Evolutionary conservation across 176 grass and related monocot genomes (phyloP).

Genomic region (Oryza longistaminata): DNA sequence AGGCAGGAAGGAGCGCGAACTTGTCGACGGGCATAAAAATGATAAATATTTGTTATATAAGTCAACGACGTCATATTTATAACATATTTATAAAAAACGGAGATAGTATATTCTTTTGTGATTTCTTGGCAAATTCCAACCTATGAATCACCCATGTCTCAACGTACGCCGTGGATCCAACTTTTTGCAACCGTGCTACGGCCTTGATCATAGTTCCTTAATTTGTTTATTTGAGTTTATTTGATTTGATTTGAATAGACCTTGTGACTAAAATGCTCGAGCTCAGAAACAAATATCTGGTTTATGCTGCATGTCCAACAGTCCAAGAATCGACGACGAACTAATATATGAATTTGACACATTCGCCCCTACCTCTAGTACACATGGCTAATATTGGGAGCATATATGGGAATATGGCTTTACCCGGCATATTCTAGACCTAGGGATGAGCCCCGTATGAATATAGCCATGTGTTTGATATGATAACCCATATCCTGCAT

Average conservation of each 20-base stretch:
- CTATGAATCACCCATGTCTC: neutral
- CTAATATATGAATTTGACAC: neutral
- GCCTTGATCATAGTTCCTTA: neutral
- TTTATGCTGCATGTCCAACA: neutral
- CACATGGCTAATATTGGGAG: no score
- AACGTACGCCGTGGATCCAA: neutral
- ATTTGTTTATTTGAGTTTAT: neutral
- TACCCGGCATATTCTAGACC: no score
- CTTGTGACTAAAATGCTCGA: neutral
- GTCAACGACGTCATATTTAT: no score
- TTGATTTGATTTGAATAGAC: neutral
- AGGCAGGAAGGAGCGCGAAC: constrained; percentile 76
- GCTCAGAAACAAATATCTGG: neutral
- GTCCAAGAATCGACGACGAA: neutral
- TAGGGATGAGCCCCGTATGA: no score
- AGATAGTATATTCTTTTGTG: neutral
- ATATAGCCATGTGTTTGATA: no score
- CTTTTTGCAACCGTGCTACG: neutral
- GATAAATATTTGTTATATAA: no score
- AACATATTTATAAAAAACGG: no score
- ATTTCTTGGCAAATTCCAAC: neutral
- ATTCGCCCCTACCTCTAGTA: no score
- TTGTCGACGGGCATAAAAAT: constrained; percentile 53
- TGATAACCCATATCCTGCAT: no score
- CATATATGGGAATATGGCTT: no score